phyloP scores from a whole-genome alignment of 805 yeast genomes.

The Kuraishia piskuri region DNA sequence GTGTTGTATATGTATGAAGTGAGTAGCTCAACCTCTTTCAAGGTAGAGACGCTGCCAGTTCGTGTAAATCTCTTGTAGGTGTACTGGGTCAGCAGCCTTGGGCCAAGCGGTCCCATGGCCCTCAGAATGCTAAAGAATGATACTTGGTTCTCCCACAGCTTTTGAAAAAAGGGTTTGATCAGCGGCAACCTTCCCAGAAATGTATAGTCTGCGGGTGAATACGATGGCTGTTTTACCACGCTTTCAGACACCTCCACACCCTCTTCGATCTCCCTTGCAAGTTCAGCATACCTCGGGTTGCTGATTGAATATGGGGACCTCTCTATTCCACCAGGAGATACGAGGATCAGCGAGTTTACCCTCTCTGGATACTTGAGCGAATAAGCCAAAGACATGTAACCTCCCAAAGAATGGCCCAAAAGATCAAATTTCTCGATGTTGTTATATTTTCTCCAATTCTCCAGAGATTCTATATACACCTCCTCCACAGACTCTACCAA shows the following conservation, averaged over 20 bases:
- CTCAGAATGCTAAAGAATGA: conserved; percentile 42
- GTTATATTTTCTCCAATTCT: conserved; percentile 49
- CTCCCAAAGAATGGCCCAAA: conserved; percentile 77
- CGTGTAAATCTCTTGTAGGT: conserved; percentile 21
- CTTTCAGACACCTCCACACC: conserved; percentile 5
- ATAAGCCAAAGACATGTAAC: conserved; percentile 60
- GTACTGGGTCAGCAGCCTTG: conserved; percentile 16
- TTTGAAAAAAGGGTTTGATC: conserved; percentile 22
- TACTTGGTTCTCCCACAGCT: conserved; percentile 32
- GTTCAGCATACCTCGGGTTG: conserved; percentile 20
- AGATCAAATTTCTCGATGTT: conserved; percentile 47
- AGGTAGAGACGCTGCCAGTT: conserved; percentile 12
- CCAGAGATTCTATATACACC: conserved; percentile 51
- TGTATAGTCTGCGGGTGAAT: conserved; percentile 33
- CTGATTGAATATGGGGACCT: conserved; percentile 54
- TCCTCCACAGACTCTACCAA: conserved; percentile 38
- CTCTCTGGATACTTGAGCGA: conserved; percentile 47
- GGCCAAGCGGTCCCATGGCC: conserved; percentile 30
- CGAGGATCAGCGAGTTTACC: conserved; percentile 45
- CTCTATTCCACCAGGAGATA: conserved; percentile 78
- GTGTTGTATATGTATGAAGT: conserved; percentile 24
- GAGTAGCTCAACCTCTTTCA: conserved; percentile 12
- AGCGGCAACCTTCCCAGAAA: conserved; percentile 41
- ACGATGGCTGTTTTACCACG: conserved; percentile 22
- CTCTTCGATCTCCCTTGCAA: conserved; percentile 2